phyloP scores from a whole-genome alignment of 129 eudicot species.

The Artemisia tridentata region DNA sequence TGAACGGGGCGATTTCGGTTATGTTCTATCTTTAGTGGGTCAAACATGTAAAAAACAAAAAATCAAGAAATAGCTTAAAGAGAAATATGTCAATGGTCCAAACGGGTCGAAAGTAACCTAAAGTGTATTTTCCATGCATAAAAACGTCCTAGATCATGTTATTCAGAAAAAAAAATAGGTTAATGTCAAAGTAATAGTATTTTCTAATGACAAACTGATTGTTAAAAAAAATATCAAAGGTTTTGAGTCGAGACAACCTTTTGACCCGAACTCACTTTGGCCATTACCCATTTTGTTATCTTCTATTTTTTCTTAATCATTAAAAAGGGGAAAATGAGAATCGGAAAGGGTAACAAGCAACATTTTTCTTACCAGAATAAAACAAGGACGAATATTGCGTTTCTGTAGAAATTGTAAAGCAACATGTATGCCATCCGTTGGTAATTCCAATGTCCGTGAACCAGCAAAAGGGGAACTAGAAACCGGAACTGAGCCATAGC shows the following conservation, averaged over 20 bases:
- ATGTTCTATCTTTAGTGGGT: background rate
- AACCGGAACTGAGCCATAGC: constrained; percentile 99
- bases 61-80: background rate
- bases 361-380: constrained; percentile 66
- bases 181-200: background rate
- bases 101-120: too few species aligned
- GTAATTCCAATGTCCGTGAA: constrained; percentile 98
- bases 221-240: background rate
- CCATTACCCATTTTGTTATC: background rate
- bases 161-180: background rate
- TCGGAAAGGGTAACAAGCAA: background rate
- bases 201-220: constrained; percentile 3
- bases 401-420: constrained; percentile 90
- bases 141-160: background rate
- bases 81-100: too few species aligned
- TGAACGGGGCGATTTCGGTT: background rate
- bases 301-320: background rate
- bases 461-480: constrained; percentile 78
- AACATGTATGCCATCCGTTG: constrained; percentile 92
- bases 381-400: constrained; percentile 77
- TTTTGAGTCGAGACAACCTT: background rate
- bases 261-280: background rate
- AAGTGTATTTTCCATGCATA: too few species aligned
- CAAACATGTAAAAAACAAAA: background rate
- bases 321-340: background rate